Conservation (phyloP, 805 yeast genomes). For the Spencermartinsiella europaea region DNA sequence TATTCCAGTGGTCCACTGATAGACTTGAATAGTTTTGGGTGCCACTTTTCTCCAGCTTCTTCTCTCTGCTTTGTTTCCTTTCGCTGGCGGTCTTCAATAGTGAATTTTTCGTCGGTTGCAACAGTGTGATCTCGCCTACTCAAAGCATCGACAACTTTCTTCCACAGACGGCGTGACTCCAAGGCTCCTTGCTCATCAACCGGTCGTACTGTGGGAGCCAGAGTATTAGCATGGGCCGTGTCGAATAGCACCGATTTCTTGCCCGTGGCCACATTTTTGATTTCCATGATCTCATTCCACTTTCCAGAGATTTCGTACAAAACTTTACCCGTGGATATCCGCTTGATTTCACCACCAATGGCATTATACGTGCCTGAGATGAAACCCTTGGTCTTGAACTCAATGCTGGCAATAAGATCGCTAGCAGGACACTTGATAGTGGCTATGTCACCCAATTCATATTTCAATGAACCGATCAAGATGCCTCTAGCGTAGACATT, state of each 20-base stretch:
- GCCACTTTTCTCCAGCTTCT: constrained; percentile 75
- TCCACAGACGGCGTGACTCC: constrained; percentile 84
- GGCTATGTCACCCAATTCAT: constrained; percentile 92
- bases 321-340: constrained; percentile 45
- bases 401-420: constrained; percentile 70
- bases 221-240: constrained; percentile 48
- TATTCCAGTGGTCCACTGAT: constrained; percentile 48
- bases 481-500: constrained; percentile 94
- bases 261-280: constrained; percentile 49
- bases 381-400: constrained; percentile 92
- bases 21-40: constrained; percentile 66
- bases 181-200: constrained; percentile 69
- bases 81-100: constrained; percentile 86
- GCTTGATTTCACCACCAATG: constrained; percentile 68
- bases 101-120: constrained; percentile 85
- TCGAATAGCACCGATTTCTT: constrained; percentile 53
- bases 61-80: constrained; percentile 61
- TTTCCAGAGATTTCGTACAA: constrained; percentile 75
- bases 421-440: constrained; percentile 56
- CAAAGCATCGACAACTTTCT: constrained; percentile 74
- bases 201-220: constrained; percentile 70
- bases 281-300: constrained; percentile 84
- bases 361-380: constrained; percentile 89
- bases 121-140: constrained; percentile 67
- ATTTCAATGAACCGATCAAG: constrained; percentile 80